Conservation (phyloP, 805 yeast species). For the Ogataea degrootiae region DNA sequence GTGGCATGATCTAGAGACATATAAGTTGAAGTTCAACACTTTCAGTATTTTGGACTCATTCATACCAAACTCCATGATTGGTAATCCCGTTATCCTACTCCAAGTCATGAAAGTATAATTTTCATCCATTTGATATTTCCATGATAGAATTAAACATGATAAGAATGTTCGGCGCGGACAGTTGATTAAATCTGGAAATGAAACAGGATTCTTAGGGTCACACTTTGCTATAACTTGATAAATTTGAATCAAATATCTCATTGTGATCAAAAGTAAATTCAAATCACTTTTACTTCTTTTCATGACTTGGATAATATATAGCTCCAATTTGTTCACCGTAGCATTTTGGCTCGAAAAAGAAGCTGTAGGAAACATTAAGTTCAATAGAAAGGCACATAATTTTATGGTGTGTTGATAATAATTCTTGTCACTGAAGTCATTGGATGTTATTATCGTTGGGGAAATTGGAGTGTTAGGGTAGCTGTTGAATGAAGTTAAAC, state of each 20-base stretch:
- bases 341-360: background rate
- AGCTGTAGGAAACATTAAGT: background rate
- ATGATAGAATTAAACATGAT: conserved; percentile 63
- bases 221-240: conserved; percentile 2
- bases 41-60: conserved; percentile 50
- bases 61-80: conserved; percentile 41
- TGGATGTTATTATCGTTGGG: background rate
- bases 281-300: conserved; percentile 54
- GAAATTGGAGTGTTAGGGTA: background rate
- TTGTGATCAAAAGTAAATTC: conserved; percentile 59
- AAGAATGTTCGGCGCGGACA: conserved; percentile 68
- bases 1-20: conserved; percentile 45
- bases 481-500: too few relatives aligned
- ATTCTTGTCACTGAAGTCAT: background rate
- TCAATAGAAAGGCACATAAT: background rate
- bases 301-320: conserved; percentile 38
- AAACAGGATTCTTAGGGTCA: too few relatives aligned
- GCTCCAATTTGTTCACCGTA: conserved; percentile 1
- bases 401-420: background rate
- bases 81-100: conserved; percentile 69
- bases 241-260: conserved; percentile 52
- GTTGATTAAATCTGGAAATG: conserved; percentile 11
- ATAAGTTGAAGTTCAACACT: conserved; percentile 52
- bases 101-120: conserved; percentile 67
- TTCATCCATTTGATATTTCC: conserved; percentile 70